A percentile compares a stretch with the other conserved stretches of the same genome.
Conservation (phyloP, 306 rosid species). For the Gleditsia sinensis region DNA sequence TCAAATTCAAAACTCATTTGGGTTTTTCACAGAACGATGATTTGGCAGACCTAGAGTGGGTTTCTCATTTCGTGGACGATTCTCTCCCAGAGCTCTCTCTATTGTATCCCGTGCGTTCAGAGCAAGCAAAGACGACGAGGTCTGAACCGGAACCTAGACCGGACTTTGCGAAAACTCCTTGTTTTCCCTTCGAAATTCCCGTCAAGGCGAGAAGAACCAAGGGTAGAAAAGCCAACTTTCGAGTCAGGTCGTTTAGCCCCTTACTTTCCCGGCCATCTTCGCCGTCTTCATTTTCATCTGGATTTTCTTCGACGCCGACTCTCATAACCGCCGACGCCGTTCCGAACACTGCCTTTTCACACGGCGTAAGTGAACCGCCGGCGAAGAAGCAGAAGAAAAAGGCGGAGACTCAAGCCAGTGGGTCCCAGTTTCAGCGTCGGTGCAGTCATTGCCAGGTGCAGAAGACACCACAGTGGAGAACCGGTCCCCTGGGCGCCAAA, state of each 20-base stretch:
- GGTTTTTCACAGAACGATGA: constrained; percentile 64
- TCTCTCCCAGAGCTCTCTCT: constrained; percentile 59
- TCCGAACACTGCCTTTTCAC: constrained; percentile 3
- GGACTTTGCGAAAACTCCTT: constrained; percentile 22
- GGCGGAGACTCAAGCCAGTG: constrained; percentile 42
- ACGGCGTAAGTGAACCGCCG: constrained; percentile 40
- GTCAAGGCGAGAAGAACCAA: constrained; percentile 57
- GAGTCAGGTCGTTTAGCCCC: constrained; percentile 34
- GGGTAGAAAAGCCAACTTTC: constrained; percentile 37
- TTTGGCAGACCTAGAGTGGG: constrained; percentile 86
- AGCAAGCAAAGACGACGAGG: constrained; percentile 21
- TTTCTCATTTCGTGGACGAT: constrained; percentile 91
- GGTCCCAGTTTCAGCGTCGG: constrained; percentile 62
- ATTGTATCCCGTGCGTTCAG: constrained; percentile 41
- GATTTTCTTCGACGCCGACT: constrained; percentile 36
- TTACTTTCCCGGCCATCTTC: constrained; percentile 43
- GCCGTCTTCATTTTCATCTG: constrained; percentile 54
- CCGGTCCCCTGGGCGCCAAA: constrained; percentile 89
- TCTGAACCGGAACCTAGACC: constrained; percentile 43
- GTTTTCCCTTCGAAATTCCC: constrained; percentile 49
- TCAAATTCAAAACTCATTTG: not conserved
- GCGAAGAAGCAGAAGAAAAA: constrained; percentile 69
- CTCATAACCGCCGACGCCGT: constrained; percentile 32
- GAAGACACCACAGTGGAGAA: constrained; percentile 96
- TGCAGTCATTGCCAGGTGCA: constrained; percentile 90